Evolutionary conservation across 2,329 filamentous ascomycete genomes (phyloP), one percentile per base, ranked within the genome.

Genomic region (Arachnomyces sp.): DNA sequence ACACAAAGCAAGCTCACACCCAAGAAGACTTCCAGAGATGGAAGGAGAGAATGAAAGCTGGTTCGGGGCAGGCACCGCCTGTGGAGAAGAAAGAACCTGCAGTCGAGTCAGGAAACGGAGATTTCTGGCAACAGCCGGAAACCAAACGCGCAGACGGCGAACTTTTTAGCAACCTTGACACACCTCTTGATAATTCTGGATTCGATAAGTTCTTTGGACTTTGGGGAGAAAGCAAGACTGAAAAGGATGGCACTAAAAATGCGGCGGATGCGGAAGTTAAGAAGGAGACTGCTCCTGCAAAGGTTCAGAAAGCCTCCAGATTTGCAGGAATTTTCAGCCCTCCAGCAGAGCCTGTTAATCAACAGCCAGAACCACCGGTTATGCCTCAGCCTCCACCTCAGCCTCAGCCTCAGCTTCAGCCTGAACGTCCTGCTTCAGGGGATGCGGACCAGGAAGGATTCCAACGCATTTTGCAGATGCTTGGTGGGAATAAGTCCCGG

Each of bases 21-120:
- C 82, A 86, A 54, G 88, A 93, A 56, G 89, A 95, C 50, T 93
- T 95, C 61, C 83, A 93, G 65, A 86, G 86, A 51, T 95, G 90
- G 80, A 95, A 95, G 73, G 86, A 93, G 52, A 76, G 75, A 48
- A 93, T 93, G 87, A 90, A 85, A 62, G 80, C 80, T 30, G 74
- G 77, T 46, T 77, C 62, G 37, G 48, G 54, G n/a, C 49, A 52
- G 18, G 47, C 49, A 32, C 40, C 54, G 29, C 50, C 65, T 7
- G 62, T 62, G 36, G 65, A 72, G 43, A 71, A 71, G 52, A 71
- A 65, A 46, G 66, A 69, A 34, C 46, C 38, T n/a, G 43, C 45
- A 3, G 43, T 39, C 12, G 59, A 58, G 37, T 40, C 50, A n/a
- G 31, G 46, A 32, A 38, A 44, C 16, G 37, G 41, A 14, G 33